Percentiles rank a stretch among this genome's conserved stretches.
Evolutionary conservation across 73 alveolate species (phyloP).

Genomic region (Tetrahymena thermophila): DNA sequence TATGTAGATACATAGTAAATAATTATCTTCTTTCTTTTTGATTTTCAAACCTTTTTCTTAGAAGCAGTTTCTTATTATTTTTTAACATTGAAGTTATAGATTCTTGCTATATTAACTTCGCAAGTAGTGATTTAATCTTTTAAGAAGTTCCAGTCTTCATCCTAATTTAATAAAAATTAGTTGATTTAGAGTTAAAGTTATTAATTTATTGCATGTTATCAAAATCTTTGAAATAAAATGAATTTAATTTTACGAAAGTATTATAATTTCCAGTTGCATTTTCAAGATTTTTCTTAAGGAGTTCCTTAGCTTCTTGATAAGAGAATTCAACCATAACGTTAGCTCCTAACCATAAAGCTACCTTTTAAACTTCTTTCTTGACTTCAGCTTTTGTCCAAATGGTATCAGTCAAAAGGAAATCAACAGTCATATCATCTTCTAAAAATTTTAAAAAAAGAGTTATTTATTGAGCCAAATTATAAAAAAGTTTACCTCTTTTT

Average conservation of each 20-base stretch:
- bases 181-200: too few species aligned
- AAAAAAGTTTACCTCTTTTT: conserved; percentile 15
- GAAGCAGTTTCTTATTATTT: conserved; percentile 34
- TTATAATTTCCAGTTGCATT: conserved; percentile 66
- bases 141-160: conserved; percentile 73
- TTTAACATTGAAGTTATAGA: conserved; percentile 72
- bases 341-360: conserved; percentile 92
- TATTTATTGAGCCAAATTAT: background rate
- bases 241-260: conserved; percentile 37
- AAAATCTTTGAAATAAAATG: background rate
- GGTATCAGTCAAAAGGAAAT: conserved; percentile 80
- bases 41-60: background rate
- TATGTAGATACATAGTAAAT: too few species aligned
- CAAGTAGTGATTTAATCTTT: conserved; percentile 88
- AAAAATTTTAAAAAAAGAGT: conserved; percentile 43
- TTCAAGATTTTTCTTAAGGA: conserved; percentile 62
- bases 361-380: conserved; percentile 69
- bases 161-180: conserved; percentile 2
- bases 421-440: conserved; percentile 57
- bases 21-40: background rate
- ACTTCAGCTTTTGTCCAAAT: conserved; percentile 87
- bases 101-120: conserved; percentile 90
- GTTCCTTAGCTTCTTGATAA: conserved; percentile 71
- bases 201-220: too few species aligned
- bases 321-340: conserved; percentile 89